Percentiles rank a stretch among this genome's conserved stretches.
These are phyloP conservation scores for Eucalyptus pauciflora DNA, from an alignment of 345 rosid genomes.

Conservation along the genomic window DNA sequence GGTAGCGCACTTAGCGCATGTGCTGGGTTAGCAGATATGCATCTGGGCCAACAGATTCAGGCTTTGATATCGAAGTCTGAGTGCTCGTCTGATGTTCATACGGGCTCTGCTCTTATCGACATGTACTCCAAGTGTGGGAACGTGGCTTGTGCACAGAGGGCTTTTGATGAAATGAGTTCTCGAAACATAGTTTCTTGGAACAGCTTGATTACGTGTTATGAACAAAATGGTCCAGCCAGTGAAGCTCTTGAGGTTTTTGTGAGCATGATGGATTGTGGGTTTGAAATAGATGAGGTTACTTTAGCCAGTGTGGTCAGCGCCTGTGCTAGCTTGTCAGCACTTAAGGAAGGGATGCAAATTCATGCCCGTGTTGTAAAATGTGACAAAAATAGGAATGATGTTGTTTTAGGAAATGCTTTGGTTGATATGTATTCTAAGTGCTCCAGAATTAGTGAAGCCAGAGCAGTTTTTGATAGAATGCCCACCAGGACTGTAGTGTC, in stretches of 20 bases:
- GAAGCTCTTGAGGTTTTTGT: slow-evolving; percentile 52
- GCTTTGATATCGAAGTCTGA: slow-evolving; percentile 43
- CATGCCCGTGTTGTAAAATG: slow-evolving; percentile 45
- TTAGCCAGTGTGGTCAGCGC: slow-evolving; percentile 80
- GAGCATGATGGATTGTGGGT: slow-evolving; percentile 40
- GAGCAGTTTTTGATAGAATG: slow-evolving; percentile 61
- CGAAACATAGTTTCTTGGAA: slow-evolving; percentile 83
- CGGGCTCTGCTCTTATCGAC: slow-evolving; percentile 77
- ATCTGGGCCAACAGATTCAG: slow-evolving; percentile 60
- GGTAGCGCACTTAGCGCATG: slow-evolving; percentile 73
- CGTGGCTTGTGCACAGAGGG: slow-evolving; percentile 37
- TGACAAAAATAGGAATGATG: slow-evolving; percentile 49
- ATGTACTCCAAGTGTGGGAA: slow-evolving; percentile 74
- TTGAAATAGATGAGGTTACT: slow-evolving; percentile 68
- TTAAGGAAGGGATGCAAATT: slow-evolving; percentile 56
- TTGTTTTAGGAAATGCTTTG: slow-evolving; percentile 63
- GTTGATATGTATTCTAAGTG: slow-evolving; percentile 87
- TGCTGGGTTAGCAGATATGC: slow-evolving; percentile 30
- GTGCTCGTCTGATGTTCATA: slow-evolving; percentile 35
- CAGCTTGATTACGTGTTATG: slow-evolving; percentile 76
- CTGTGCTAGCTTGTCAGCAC: slow-evolving; percentile 56
- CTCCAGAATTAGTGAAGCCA: slow-evolving; percentile 40
- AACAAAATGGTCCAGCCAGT: slow-evolving; percentile 71
- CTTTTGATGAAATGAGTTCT: slow-evolving; percentile 47
- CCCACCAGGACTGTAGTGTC: slow-evolving; percentile 47